phyloP scores from a whole-genome alignment of 805 yeast species.

The Maudiozyma serrabonitensis region DNA sequence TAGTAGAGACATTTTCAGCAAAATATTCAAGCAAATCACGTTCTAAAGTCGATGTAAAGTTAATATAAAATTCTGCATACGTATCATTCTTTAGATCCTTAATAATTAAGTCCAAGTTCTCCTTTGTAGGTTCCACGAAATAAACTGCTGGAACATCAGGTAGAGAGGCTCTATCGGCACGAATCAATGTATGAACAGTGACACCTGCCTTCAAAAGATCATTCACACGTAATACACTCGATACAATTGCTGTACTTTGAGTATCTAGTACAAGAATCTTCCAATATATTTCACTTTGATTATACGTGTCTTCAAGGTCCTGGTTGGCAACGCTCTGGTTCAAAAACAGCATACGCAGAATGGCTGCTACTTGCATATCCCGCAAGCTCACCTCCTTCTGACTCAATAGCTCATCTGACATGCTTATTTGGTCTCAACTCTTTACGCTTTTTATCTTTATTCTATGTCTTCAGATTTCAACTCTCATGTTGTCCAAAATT shows the following conservation, averaged over 20 bases:
- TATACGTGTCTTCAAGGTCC: slow-evolving; percentile 44
- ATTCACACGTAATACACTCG: slow-evolving; percentile 86
- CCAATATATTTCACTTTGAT: slow-evolving; percentile 72
- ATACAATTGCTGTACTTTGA: slow-evolving; percentile 73
- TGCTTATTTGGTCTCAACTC: background rate
- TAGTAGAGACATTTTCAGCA: slow-evolving; percentile 68
- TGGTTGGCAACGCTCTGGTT: slow-evolving; percentile 50
- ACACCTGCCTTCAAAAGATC: slow-evolving; percentile 86
- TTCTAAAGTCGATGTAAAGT: slow-evolving; percentile 72
- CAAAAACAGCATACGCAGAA: slow-evolving; percentile 79
- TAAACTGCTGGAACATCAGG: slow-evolving; percentile 94
- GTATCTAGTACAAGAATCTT: slow-evolving; percentile 79
- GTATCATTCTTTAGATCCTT: slow-evolving; percentile 65
- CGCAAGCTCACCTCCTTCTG: slow-evolving; percentile 24
- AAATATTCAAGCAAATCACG: slow-evolving; percentile 79
- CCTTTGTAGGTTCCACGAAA: slow-evolving; percentile 79
- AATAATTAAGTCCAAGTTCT: slow-evolving; percentile 59
- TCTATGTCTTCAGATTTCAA: no score
- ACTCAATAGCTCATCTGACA: background rate
- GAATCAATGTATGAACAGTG: slow-evolving; percentile 75
- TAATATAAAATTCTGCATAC: slow-evolving; percentile 72
- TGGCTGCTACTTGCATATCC: slow-evolving; percentile 33
- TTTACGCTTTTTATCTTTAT: background rate
- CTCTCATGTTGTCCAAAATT: no score
- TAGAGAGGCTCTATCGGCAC: slow-evolving; percentile 64